These are phyloP conservation scores for Colletotrichum lindemuthianum DNA, from an alignment of 2,329 filamentous ascomycete genomes.

Conservation along the genomic window DNA sequence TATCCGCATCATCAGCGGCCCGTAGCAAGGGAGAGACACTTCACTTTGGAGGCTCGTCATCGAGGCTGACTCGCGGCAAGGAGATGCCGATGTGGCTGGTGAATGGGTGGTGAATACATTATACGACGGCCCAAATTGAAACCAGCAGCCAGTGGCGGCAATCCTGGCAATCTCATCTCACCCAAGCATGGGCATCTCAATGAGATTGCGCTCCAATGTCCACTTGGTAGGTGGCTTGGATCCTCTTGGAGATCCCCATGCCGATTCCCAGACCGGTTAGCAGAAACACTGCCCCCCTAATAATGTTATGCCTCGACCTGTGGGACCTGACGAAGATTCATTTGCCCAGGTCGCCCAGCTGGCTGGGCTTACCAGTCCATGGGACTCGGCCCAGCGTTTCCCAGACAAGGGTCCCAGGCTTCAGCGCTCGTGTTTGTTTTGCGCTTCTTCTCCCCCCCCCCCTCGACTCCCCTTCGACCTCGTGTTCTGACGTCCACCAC, in stretches of 20 bases:
- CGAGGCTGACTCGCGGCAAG: too few species aligned
- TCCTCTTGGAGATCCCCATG: conserved; percentile 10
- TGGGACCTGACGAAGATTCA: conserved; percentile 20
- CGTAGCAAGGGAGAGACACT: too few species aligned
- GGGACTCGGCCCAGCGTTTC: conserved; percentile 7
- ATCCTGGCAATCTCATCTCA: conserved; percentile 9
- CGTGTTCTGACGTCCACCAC: conserved; percentile 7
- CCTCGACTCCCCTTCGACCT: background rate
- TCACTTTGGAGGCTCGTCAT: too few species aligned
- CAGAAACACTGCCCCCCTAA: conserved; percentile 7
- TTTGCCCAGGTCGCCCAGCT: conserved; percentile 13
- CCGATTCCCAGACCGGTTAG: conserved; percentile 9
- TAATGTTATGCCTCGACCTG: conserved; percentile 4
- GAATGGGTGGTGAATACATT: too few species aligned
- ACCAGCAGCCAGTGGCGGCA: conserved; percentile 2
- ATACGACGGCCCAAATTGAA: too few species aligned
- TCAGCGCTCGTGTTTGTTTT: conserved; percentile 6
- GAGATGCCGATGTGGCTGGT: too few species aligned
- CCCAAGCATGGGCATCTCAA: background rate
- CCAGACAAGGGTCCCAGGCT: background rate
- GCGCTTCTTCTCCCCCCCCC: background rate
- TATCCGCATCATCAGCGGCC: too few species aligned
- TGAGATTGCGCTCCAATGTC: conserved; percentile 10
- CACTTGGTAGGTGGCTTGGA: conserved; percentile 11
- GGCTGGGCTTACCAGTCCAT: conserved; percentile 2